phyloP scores from a whole-genome alignment of 2,329 filamentous ascomycete species.

The Paecilomyces niveus region DNA sequence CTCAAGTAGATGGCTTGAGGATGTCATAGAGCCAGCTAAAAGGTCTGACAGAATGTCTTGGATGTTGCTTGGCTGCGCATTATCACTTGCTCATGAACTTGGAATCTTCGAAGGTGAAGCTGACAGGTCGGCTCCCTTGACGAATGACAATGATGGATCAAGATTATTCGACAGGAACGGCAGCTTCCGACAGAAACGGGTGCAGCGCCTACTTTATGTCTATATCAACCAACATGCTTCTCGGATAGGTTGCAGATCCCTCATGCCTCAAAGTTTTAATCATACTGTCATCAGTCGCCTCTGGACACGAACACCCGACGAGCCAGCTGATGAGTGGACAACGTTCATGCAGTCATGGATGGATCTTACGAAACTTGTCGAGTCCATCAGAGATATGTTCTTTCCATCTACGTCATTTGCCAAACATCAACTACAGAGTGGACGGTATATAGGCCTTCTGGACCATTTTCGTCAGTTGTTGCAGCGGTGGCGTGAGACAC shows the following conservation, averaged over 20 bases:
- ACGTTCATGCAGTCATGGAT: slow-evolving; percentile 48
- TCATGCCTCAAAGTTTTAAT: slow-evolving; percentile 40
- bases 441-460: slow-evolving; percentile 45
- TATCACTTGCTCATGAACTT: slow-evolving; percentile 46
- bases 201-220: slow-evolving; percentile 31
- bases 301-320: slow-evolving; percentile 24
- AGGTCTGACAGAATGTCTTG: slow-evolving; percentile 51
- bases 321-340: slow-evolving; percentile 42
- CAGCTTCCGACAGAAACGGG: slow-evolving; percentile 20
- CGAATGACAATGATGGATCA: slow-evolving; percentile 10
- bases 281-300: slow-evolving; percentile 25
- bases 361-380: slow-evolving; percentile 41
- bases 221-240: slow-evolving; percentile 42
- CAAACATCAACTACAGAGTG: slow-evolving; percentile 19
- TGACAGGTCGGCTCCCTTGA: slow-evolving; percentile 7
- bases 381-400: slow-evolving; percentile 48
- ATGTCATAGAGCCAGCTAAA: slow-evolving; percentile 46
- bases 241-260: slow-evolving; percentile 43
- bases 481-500: slow-evolving; percentile 30
- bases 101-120: slow-evolving; percentile 36
- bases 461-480: slow-evolving; percentile 33
- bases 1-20: slow-evolving; percentile 41
- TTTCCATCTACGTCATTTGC: slow-evolving; percentile 31
- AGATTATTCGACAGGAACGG: slow-evolving; percentile 8
- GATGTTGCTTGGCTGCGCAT: slow-evolving; percentile 48